A percentile compares a stretch with the other conserved stretches of the same genome.
These are phyloP conservation scores for Citrus unshiu DNA, from an alignment of 345 rosid genomes.

Conservation along the genomic window DNA sequence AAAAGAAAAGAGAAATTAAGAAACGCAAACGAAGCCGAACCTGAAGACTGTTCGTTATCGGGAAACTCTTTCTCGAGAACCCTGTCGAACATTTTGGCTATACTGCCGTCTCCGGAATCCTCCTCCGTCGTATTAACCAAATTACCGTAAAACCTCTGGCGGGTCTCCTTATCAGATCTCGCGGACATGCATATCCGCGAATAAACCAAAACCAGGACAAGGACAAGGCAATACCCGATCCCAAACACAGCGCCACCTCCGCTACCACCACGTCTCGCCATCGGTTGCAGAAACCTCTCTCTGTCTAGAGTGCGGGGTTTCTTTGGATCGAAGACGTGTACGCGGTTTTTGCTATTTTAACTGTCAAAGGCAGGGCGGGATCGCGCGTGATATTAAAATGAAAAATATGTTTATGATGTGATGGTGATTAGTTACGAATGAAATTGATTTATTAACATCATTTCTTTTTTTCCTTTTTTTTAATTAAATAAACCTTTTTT, in stretches of 20 bases:
- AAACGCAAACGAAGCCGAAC: slow-evolving; percentile 30
- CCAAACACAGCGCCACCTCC: slow-evolving; percentile 19
- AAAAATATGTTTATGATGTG: neutral
- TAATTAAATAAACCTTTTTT: neutral
- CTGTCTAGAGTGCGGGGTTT: neutral
- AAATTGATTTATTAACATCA: neutral
- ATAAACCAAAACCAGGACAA: slow-evolving; percentile 31
- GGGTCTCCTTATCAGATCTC: slow-evolving; percentile 87
- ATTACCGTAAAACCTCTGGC: slow-evolving; percentile 89
- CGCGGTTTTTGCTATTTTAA: neutral
- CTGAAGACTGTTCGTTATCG: slow-evolving; percentile 87
- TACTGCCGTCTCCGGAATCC: slow-evolving; percentile 63
- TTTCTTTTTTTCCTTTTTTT: neutral
- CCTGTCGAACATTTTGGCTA: slow-evolving; percentile 91
- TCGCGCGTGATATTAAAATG: neutral
- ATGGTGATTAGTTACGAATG: neutral
- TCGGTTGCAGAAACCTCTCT: slow-evolving; percentile 7
- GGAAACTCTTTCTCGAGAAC: slow-evolving; percentile 95
- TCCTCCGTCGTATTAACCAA: slow-evolving; percentile 68
- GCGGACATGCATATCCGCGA: slow-evolving; percentile 24
- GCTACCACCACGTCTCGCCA: slow-evolving; percentile 25
- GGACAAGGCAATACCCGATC: slow-evolving; percentile 29
- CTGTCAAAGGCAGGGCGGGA: neutral
- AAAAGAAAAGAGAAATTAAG: neutral
- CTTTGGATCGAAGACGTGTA: neutral